phyloP scores from a whole-genome alignment of 495 filamentous ascomycete genomes.

The Trichoderma gamsii region DNA sequence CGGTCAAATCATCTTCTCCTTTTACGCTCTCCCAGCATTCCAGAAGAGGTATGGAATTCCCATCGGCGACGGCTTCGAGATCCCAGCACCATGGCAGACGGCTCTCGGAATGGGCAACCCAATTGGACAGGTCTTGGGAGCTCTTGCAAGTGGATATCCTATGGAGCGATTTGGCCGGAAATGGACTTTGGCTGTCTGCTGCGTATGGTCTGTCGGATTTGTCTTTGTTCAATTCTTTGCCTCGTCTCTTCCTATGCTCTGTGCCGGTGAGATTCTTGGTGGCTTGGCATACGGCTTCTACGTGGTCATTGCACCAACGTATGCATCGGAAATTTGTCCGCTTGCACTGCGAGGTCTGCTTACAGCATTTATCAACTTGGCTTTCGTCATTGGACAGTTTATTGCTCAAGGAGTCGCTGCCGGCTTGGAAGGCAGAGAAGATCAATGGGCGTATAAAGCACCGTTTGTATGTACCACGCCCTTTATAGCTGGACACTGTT shows the following conservation, averaged over 20 bases:
- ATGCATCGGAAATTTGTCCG: conserved; percentile 58
- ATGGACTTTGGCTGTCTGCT: conserved; percentile 44
- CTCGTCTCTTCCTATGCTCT: conserved; percentile 51
- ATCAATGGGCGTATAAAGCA: conserved; percentile 54
- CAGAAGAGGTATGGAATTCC: conserved; percentile 51
- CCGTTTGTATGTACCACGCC: conserved; percentile 42
- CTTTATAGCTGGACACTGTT: conserved; percentile 52
- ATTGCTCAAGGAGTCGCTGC: conserved; percentile 55
- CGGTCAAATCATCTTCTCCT: conserved; percentile 38
- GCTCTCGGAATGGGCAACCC: conserved; percentile 35
- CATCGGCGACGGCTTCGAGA: conserved; percentile 36
- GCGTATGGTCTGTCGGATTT: conserved; percentile 39
- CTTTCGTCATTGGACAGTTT: conserved; percentile 63
- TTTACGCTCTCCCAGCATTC: conserved; percentile 41
- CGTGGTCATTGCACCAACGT: conserved; percentile 46
- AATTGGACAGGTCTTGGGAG: conserved; percentile 45
- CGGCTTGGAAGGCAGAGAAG: conserved; percentile 41
- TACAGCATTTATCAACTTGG: conserved; percentile 63
- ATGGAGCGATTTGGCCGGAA: conserved; percentile 56
- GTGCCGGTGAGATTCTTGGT: conserved; percentile 61
- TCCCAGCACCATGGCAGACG: conserved; percentile 43
- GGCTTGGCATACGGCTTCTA: conserved; percentile 68
- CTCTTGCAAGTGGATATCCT: conserved; percentile 57
- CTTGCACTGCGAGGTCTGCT: conserved; percentile 51
- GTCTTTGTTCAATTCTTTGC: conserved; percentile 60